Percentiles rank a stretch among this genome's conserved stretches.
These are phyloP conservation scores for Raphanus sativus DNA, from an alignment of 345 rosid genomes.

Conservation along the genomic window DNA sequence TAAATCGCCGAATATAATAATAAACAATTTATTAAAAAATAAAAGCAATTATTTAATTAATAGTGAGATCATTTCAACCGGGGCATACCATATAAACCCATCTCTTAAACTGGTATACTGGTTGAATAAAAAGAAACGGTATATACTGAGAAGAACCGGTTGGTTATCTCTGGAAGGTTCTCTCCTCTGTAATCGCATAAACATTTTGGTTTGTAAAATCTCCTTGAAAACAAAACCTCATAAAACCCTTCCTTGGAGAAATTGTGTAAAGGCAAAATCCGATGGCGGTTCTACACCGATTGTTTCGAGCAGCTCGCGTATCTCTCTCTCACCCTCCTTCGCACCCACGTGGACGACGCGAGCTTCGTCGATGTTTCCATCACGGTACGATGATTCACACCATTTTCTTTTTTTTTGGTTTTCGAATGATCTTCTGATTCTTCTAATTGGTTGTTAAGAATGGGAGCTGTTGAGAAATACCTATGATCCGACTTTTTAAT, in stretches of 20 bases:
- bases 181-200: neutral
- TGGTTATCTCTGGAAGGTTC: neutral
- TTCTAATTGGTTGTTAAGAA: neutral
- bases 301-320: constrained; percentile 43
- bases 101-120: neutral
- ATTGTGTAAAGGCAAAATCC: neutral
- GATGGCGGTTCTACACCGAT: constrained; percentile 50
- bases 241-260: constrained; percentile 27
- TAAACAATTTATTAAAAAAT: no score
- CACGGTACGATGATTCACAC: constrained; percentile 30
- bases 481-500: neutral
- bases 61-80: neutral
- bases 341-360: constrained; percentile 24
- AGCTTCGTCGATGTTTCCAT: constrained; percentile 31
- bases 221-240: constrained; percentile 6
- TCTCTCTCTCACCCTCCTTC: constrained; percentile 32
- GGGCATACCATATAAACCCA: neutral
- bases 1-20: no score
- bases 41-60: neutral
- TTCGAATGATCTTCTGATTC: neutral
- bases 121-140: no score
- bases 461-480: neutral
- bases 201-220: no score
- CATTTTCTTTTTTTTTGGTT: neutral
- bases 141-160: neutral